phyloP scores from a whole-genome alignment of 1,284 basidiomycete species.

The Trametes sp. region DNA sequence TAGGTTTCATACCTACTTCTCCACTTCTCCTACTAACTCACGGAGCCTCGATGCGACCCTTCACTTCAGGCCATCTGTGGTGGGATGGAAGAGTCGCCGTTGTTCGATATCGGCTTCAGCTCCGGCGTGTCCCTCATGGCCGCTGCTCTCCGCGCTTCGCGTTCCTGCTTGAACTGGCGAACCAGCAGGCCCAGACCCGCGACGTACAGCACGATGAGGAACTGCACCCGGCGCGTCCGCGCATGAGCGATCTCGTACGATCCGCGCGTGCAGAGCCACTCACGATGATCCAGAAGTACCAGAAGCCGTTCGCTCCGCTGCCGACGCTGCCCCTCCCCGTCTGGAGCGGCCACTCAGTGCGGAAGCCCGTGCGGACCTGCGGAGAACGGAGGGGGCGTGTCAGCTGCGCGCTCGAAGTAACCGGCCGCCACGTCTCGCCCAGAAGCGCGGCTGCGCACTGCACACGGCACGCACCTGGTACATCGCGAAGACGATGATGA shows the following conservation, averaged over 20 bases:
- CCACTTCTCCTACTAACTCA: background rate
- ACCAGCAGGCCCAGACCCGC: conserved; percentile 42
- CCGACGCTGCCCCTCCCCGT: conserved; percentile 50
- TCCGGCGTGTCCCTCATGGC: conserved; percentile 16
- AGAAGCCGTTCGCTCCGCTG: conserved; percentile 51
- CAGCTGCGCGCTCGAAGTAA: background rate
- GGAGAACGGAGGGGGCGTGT: background rate
- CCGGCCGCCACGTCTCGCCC: background rate
- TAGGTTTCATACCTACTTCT: background rate
- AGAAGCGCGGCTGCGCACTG: conserved; percentile 7
- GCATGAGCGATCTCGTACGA: background rate
- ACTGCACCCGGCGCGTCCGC: conserved; percentile 2
- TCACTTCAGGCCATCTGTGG: conserved; percentile 9
- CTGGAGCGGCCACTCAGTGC: conserved; percentile 53
- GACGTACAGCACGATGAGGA: conserved; percentile 42
- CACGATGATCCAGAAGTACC: conserved; percentile 61
- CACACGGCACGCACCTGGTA: conserved; percentile 39
- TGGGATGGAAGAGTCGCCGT: conserved; percentile 4
- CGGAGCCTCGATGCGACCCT: no score
- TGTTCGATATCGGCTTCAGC: conserved; percentile 16
- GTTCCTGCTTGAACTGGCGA: conserved; percentile 36
- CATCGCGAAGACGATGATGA: conserved; percentile 55
- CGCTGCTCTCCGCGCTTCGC: conserved; percentile 14
- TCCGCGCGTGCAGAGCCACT: conserved; percentile 33
- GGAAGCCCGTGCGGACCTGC: conserved; percentile 58